Evolutionary conservation across 1,284 basidiomycete genomes (phyloP).

Genomic region (Fomes fomentarius): DNA sequence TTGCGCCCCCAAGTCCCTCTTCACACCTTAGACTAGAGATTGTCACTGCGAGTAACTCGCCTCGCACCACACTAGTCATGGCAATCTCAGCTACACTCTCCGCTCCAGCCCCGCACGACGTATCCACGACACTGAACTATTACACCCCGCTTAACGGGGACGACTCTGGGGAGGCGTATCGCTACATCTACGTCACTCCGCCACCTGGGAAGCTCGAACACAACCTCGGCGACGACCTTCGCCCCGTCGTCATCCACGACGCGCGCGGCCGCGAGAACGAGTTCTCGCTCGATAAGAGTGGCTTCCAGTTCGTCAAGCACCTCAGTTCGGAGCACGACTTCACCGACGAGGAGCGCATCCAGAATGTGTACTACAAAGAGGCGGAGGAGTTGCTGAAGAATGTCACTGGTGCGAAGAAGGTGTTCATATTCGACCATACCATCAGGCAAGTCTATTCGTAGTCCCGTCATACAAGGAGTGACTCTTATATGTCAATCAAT

Average conservation of each 20-base stretch:
- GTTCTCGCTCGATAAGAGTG: slow-evolving; percentile 39
- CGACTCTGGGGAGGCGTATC: slow-evolving; percentile 25
- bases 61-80: no score
- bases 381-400: slow-evolving; percentile 43
- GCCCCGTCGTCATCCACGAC: slow-evolving; percentile 31
- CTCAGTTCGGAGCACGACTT: slow-evolving; percentile 34
- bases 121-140: slow-evolving; percentile 31
- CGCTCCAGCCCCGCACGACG: slow-evolving; percentile 22
- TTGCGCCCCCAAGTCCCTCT: no score
- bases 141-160: slow-evolving; percentile 19
- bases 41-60: no score
- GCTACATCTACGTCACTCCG: slow-evolving; percentile 28
- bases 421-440: slow-evolving; percentile 47
- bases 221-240: slow-evolving; percentile 31
- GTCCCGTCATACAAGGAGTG: neutral
- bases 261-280: slow-evolving; percentile 31
- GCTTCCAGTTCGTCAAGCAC: slow-evolving; percentile 41
- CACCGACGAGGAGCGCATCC: slow-evolving; percentile 41
- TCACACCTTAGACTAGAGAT: no score
- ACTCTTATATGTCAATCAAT: neutral
- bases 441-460: slow-evolving; percentile 13
- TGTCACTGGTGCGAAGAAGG: slow-evolving; percentile 39
- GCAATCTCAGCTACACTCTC: no score
- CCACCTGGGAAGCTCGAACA: slow-evolving; percentile 26
- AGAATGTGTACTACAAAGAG: slow-evolving; percentile 41